Conservation (phyloP, 163 green algal species). For the Volvox carteri region DNA sequence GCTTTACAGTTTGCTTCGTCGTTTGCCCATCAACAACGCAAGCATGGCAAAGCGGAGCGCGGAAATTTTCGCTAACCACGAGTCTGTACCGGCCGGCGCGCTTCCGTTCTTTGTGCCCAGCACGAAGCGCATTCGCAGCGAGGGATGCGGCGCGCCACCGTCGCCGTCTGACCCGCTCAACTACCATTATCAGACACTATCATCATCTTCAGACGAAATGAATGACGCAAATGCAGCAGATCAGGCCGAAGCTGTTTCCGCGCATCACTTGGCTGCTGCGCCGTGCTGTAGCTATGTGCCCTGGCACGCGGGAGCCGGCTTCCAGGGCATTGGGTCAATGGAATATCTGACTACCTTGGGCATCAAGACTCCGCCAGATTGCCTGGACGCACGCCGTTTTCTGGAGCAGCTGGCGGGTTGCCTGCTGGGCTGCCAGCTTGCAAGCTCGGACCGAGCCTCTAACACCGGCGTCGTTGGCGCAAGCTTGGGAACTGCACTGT, state of each 20-base stretch:
- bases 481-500: conserved; percentile 28
- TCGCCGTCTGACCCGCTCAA: not conserved
- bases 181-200: not conserved
- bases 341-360: not conserved
- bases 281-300: not conserved
- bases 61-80: conserved; percentile 16
- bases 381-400: not conserved
- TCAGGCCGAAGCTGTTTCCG: not conserved
- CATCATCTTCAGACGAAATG: conserved; percentile 39
- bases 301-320: not conserved
- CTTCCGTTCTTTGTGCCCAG: conserved; percentile 7
- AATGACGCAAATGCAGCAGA: not conserved
- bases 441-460: too few relatives aligned
- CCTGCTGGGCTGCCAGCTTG: not conserved
- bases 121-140: conserved; percentile 2
- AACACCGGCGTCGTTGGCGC: not conserved
- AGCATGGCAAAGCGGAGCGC: conserved; percentile 15
- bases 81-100: conserved; percentile 17
- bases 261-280: not conserved
- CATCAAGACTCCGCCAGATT: not conserved
- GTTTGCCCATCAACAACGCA: not conserved
- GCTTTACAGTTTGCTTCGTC: not conserved
- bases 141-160: not conserved
- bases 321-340: not conserved
- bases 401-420: not conserved